phyloP scores from a whole-genome alignment of 2,329 filamentous ascomycete genomes.

The Decorospora gaudefroyi region DNA sequence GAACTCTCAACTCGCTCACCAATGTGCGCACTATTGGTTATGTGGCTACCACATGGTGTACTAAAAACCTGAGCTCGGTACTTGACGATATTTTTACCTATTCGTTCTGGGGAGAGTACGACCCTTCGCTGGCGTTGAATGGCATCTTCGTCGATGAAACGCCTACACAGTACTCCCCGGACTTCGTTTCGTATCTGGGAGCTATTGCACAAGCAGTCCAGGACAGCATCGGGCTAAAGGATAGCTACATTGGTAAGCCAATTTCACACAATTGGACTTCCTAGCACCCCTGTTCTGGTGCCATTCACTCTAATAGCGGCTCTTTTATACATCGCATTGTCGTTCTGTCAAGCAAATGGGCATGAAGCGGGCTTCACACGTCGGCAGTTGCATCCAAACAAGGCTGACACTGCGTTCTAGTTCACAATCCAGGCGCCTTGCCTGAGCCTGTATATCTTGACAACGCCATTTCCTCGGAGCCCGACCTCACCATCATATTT shows the following conservation, averaged over 20 bases:
- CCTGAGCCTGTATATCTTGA: slow-evolving; percentile 26
- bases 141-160: slow-evolving; percentile 59
- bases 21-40: slow-evolving; percentile 58
- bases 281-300: slow-evolving; percentile 13
- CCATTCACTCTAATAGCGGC: slow-evolving; percentile 15
- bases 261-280: slow-evolving; percentile 10
- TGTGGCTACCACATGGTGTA: slow-evolving; percentile 57
- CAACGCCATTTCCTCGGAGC: slow-evolving; percentile 10
- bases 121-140: slow-evolving; percentile 49
- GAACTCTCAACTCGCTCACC: slow-evolving; percentile 47
- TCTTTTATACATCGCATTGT: slow-evolving; percentile 13
- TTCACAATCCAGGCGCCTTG: slow-evolving; percentile 33
- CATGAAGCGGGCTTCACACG: slow-evolving; percentile 8
- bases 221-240: slow-evolving; percentile 29
- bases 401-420: slow-evolving; percentile 30
- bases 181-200: slow-evolving; percentile 28
- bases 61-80: slow-evolving; percentile 25
- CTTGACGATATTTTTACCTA: slow-evolving; percentile 53
- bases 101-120: slow-evolving; percentile 50
- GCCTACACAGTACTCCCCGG: slow-evolving; percentile 34
- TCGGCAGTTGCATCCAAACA: slow-evolving; percentile 32
- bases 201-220: slow-evolving; percentile 23
- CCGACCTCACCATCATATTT: slow-evolving; percentile 28
- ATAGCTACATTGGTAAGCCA: slow-evolving; percentile 33
- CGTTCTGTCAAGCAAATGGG: slow-evolving; percentile 8